These are phyloP conservation scores for Chlorella sp. DNA, from an alignment of 139 green algal species.

Conservation along the genomic window DNA sequence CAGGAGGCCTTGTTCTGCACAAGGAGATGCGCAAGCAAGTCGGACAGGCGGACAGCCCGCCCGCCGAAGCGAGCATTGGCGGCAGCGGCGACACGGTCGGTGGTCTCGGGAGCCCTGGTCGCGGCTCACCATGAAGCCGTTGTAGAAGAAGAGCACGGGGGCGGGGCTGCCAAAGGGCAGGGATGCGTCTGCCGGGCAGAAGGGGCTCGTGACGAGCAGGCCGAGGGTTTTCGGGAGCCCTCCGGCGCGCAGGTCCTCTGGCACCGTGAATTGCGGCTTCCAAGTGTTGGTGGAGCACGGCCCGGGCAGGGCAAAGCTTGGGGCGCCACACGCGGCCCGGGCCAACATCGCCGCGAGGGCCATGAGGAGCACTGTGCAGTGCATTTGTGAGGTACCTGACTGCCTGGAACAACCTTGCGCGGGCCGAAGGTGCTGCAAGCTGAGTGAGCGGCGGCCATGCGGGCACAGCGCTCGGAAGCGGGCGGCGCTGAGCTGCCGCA, in stretches of 20 bases:
- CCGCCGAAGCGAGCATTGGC: too few species aligned
- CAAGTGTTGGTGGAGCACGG: neutral
- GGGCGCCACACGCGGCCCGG: neutral
- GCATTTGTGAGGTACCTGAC: too few species aligned
- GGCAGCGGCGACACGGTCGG: too few species aligned
- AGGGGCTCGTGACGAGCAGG: neutral
- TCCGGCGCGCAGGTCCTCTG: neutral
- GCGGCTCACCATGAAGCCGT: slow-evolving; percentile 29
- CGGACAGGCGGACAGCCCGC: too few species aligned
- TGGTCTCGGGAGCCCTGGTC: neutral
- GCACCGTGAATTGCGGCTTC: neutral
- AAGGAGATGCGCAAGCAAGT: too few species aligned
- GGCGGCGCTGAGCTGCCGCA: too few species aligned
- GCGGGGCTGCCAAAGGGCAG: neutral
- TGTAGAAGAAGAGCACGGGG: slow-evolving; percentile 36
- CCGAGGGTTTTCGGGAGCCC: neutral
- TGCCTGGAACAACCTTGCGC: too few species aligned
- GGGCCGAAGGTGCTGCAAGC: too few species aligned
- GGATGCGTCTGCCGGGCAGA: neutral
- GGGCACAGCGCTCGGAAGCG: too few species aligned
- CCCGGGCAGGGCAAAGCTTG: neutral
- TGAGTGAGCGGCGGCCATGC: too few species aligned
- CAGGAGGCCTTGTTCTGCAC: slow-evolving; percentile 48
- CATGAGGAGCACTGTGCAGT: too few species aligned
- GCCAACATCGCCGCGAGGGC: too few species aligned